Evolutionary conservation across 164 flowering plant species (phyloP).

Genomic region (Dillenia suffruticosa): DNA sequence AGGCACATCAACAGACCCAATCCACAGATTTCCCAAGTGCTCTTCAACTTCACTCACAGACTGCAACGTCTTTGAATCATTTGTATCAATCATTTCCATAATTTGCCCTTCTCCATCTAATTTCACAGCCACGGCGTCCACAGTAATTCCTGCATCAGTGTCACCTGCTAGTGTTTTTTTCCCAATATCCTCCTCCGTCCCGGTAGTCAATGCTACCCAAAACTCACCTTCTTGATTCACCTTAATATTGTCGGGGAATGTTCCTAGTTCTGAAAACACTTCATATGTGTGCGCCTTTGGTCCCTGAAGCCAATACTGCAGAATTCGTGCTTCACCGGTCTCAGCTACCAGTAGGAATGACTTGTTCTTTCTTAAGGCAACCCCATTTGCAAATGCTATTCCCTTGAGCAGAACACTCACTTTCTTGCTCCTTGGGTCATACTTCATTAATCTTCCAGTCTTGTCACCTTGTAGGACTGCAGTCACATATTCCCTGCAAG

Average conservation of each 20-base stretch:
- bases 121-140: conserved; percentile 18
- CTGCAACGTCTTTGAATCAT: conserved; percentile 4
- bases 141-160: neutral
- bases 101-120: conserved; percentile 33
- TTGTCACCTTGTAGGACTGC: conserved; percentile 22
- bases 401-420: conserved; percentile 17
- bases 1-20: conserved; percentile 47
- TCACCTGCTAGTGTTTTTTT: neutral
- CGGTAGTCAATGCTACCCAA: conserved; percentile 9
- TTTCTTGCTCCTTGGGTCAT: conserved; percentile 20
- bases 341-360: conserved; percentile 33
- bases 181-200: neutral
- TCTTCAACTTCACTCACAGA: conserved; percentile 48
- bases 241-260: conserved; percentile 25
- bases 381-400: conserved; percentile 36
- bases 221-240: conserved; percentile 22
- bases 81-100: conserved; percentile 19
- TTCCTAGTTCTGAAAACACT: conserved; percentile 12
- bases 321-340: conserved; percentile 15
- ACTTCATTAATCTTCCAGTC: conserved; percentile 43
- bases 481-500: conserved; percentile 11
- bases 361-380: conserved; percentile 31
- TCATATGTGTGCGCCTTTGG: conserved; percentile 12
- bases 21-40: conserved; percentile 41
- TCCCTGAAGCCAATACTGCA: conserved; percentile 14